phyloP scores from a whole-genome alignment of 148 eudicot genomes.

The Beta vulgaris region DNA sequence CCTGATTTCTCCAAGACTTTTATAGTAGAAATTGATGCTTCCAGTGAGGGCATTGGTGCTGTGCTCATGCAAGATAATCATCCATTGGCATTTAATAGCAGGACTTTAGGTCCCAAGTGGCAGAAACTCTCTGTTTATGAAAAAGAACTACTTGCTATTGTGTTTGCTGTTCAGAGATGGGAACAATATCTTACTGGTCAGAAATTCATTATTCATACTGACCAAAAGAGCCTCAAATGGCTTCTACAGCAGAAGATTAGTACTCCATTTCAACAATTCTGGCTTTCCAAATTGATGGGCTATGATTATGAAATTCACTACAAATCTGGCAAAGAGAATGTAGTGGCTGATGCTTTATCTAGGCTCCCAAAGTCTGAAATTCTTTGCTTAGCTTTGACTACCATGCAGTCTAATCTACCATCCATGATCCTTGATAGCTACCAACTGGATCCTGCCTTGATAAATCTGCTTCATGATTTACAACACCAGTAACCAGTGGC shows the following conservation, averaged over 20 bases:
- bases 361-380: background rate
- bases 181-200: background rate
- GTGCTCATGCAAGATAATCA: no score
- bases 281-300: background rate
- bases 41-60: no score
- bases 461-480: no score
- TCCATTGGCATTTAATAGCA: no score
- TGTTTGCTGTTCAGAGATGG: slow-evolving; percentile 6
- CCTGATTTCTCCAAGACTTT: no score
- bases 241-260: background rate
- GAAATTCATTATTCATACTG: slow-evolving; percentile 6
- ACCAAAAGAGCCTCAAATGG: slow-evolving; percentile 20
- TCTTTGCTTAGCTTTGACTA: background rate
- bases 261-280: slow-evolving; percentile 9
- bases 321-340: background rate
- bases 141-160: slow-evolving; percentile 3
- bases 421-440: background rate
- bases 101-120: no score
- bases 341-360: background rate
- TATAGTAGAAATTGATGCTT: no score
- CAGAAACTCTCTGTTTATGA: no score
- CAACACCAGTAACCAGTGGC: no score
- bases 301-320: background rate
- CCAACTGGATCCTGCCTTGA: background rate
- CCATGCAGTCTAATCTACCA: background rate